Conservation (phyloP, 225 moss, liverwort and hornwort genomes). For the Ulota crispa region DNA sequence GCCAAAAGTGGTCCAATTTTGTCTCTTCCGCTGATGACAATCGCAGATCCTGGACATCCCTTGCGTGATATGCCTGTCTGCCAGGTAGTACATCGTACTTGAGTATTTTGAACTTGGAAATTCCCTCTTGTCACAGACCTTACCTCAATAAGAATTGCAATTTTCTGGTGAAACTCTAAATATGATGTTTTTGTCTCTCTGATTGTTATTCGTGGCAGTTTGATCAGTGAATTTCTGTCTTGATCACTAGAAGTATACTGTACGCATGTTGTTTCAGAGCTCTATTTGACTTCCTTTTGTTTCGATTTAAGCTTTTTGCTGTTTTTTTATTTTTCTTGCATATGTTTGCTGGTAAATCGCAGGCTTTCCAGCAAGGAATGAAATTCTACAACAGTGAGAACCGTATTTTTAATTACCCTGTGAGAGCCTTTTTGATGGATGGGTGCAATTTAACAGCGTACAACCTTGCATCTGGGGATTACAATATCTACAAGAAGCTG, state of each 20-base stretch:
- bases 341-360: conserved; percentile 28
- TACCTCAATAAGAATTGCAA: background rate
- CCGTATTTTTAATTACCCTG: conserved; percentile 91
- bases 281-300: background rate
- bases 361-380: conserved; percentile 88
- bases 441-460: conserved; percentile 94
- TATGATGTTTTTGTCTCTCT: conserved; percentile 1
- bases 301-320: background rate
- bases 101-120: background rate
- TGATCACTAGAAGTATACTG: background rate
- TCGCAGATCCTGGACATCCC: conserved; percentile 88
- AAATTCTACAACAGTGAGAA: conserved; percentile 96
- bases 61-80: conserved; percentile 98
- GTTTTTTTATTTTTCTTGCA: background rate
- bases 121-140: background rate
- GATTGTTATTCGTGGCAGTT: background rate
- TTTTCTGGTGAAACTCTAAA: background rate
- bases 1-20: conserved; percentile 91
- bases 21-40: conserved; percentile 86
- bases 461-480: conserved; percentile 96
- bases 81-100: conserved; percentile 48
- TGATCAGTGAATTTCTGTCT: background rate
- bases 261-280: background rate
- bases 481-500: conserved; percentile 96
- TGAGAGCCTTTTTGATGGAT: conserved; percentile 98